Base-by-base conservation (phyloP, 257 asterid species). In the Jaltomata sinuosa region DNA sequence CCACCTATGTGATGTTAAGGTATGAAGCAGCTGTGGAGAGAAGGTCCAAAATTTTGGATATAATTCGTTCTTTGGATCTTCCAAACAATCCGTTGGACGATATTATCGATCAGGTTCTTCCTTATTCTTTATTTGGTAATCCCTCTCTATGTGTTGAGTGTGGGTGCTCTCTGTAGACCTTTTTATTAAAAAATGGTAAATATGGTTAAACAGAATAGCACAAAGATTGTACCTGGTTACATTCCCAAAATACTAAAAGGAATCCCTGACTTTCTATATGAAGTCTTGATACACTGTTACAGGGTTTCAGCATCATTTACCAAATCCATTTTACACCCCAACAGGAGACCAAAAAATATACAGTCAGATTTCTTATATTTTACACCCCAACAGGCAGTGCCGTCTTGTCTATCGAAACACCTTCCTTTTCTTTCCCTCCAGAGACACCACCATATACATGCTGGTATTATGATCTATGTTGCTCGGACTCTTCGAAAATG, bases 31-130 rank as follows among this genome's bases (percentile, higher is more conserved):
- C 98, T 86, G 77, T 87, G 87, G 95, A 89, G 71, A 97, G 97
- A 69, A 95, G 91, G 90, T 76, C 87, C 84, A 92, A 92, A 67
- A 86, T 94, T 85, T 87, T 97, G 71, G 97, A 95, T 54, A 92
- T 94, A 86, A 93, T 97, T 87, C 97, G 96, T 81, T 86, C 95
- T 27, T 87, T 97, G 92, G 97, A 97, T 89, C 98, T 97, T 90
- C 99, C 99, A 22, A 97, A 95, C 89, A 97, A 97, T 92, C 98
- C 99, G 25, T 87, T 95, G 91, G 99, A 97, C 93, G 99, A 93
- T 90, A 95, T 97, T 88, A 92, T 95, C 83, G 98, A 95, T 88
- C 98, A 95, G 98, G 99, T 95, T 86, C 45, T 62, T 83, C 84
- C 59, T 34, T 36, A n/a, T 50, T 54, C 49, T 69, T 64, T 59